Evolutionary conservation across 768 basidiomycete genomes (phyloP).

Genomic region (Xerocomellus amylosporus): DNA sequence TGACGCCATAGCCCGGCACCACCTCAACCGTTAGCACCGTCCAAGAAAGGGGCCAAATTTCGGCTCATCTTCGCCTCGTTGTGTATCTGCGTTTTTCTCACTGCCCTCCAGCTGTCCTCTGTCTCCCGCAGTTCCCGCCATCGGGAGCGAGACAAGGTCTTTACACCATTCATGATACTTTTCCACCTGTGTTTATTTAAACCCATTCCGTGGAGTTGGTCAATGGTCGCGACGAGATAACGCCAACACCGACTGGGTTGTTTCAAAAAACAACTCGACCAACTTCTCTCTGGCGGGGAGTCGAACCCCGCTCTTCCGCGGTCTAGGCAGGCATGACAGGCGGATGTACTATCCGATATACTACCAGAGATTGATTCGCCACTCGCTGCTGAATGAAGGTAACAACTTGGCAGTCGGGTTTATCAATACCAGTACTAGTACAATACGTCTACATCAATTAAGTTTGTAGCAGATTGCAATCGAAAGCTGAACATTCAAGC

Average conservation of each 20-base stretch:
- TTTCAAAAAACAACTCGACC: not conserved
- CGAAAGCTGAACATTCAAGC: not conserved
- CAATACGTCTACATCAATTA: not conserved
- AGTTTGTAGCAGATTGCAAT: not conserved
- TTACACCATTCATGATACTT: too few relatives aligned
- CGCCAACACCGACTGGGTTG: too few relatives aligned
- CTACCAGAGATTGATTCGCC: conserved; percentile 35
- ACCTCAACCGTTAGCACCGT: too few relatives aligned
- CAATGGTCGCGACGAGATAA: not conserved
- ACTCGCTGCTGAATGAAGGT: too few relatives aligned
- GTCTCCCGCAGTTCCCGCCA: too few relatives aligned
- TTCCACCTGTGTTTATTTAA: not conserved
- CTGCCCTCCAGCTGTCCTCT: too few relatives aligned
- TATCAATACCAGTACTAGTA: not conserved
- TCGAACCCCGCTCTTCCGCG: conserved; percentile 45
- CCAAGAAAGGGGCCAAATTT: too few relatives aligned
- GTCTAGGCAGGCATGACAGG: conserved; percentile 34
- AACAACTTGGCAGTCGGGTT: not conserved
- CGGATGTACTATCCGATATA: conserved; percentile 53
- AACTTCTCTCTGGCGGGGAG: conserved; percentile 42
- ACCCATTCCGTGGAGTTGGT: not conserved
- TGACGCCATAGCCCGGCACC: too few relatives aligned
- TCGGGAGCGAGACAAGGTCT: too few relatives aligned
- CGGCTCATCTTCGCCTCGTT: too few relatives aligned
- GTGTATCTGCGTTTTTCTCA: too few relatives aligned